Conservation (phyloP, 108 stramenopile species). For the Cyclotella kingstonii region DNA sequence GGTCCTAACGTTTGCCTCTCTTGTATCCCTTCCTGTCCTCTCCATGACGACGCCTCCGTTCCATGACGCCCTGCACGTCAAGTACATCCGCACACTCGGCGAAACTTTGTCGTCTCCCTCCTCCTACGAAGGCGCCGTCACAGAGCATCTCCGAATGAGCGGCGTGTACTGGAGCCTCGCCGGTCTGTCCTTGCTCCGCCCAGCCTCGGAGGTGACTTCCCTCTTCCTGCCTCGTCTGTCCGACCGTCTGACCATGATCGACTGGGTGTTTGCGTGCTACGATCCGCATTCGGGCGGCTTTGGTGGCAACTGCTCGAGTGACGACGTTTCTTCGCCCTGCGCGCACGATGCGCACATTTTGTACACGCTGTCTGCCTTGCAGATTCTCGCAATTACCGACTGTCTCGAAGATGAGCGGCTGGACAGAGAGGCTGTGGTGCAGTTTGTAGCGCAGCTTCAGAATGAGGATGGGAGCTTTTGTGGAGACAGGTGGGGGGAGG, state of each 20-base stretch:
- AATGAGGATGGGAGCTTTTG: constrained; percentile 94
- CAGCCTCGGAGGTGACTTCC: constrained; percentile 54
- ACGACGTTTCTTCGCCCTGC: background rate
- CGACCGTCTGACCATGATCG: constrained; percentile 70
- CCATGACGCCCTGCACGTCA: constrained; percentile 69
- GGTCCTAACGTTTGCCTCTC: too few relatives aligned
- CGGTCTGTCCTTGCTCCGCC: constrained; percentile 81
- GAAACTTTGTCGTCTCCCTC: constrained; percentile 69
- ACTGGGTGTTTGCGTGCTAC: constrained; percentile 91
- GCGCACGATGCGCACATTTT: constrained; percentile 95
- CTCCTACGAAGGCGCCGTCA: constrained; percentile 90
- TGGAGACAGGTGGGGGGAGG: constrained; percentile 96
- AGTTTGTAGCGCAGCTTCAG: constrained; percentile 87
- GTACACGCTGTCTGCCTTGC: constrained; percentile 97
- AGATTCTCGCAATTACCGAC: constrained; percentile 91
- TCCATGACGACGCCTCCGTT: constrained; percentile 40
- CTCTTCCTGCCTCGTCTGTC: too few relatives aligned
- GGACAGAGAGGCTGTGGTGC: constrained; percentile 49
- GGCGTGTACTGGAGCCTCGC: constrained; percentile 98
- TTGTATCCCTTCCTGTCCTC: too few relatives aligned
- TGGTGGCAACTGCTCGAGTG: constrained; percentile 78
- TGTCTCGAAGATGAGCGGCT: constrained; percentile 54
- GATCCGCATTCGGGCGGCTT: constrained; percentile 84
- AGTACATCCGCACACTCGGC: constrained; percentile 75
- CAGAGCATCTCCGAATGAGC: constrained; percentile 92